Evolutionary conservation across 192 early-diverging fungal species (phyloP).

Genomic region (Backusella tarrabulga): DNA sequence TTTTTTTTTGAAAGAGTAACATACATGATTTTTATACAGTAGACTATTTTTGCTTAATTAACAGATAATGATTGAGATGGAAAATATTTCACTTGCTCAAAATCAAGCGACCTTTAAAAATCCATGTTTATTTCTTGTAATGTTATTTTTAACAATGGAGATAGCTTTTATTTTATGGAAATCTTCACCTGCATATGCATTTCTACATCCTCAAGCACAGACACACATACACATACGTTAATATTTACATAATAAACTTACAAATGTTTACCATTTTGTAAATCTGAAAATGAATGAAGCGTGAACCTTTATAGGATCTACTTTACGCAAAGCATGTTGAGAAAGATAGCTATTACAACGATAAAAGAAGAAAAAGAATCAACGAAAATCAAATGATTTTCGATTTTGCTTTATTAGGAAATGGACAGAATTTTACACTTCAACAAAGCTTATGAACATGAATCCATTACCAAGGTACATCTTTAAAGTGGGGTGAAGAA

Average conservation of each 20-base stretch:
- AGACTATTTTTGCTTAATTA: background rate
- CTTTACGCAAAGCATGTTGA: background rate
- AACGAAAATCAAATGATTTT: background rate
- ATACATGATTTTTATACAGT: background rate
- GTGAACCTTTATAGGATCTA: background rate
- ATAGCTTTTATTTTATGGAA: background rate
- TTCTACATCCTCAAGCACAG: background rate
- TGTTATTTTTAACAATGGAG: background rate
- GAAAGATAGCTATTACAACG: background rate
- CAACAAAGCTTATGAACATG: too few relatives aligned
- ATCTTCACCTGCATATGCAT: background rate
- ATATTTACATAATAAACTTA: background rate
- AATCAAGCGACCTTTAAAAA: background rate
- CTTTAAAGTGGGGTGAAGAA: too few relatives aligned
- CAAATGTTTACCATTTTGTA: background rate
- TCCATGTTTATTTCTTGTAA: background rate
- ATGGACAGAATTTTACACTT: background rate
- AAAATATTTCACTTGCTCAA: background rate
- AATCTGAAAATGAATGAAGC: background rate
- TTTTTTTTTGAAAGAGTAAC: background rate
- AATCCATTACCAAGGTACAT: too few relatives aligned
- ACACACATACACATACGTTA: background rate
- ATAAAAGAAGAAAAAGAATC: background rate
- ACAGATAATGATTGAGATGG: background rate
- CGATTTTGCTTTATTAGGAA: background rate